phyloP scores from a whole-genome alignment of 257 asterid species.

The Catharanthus roseus region DNA sequence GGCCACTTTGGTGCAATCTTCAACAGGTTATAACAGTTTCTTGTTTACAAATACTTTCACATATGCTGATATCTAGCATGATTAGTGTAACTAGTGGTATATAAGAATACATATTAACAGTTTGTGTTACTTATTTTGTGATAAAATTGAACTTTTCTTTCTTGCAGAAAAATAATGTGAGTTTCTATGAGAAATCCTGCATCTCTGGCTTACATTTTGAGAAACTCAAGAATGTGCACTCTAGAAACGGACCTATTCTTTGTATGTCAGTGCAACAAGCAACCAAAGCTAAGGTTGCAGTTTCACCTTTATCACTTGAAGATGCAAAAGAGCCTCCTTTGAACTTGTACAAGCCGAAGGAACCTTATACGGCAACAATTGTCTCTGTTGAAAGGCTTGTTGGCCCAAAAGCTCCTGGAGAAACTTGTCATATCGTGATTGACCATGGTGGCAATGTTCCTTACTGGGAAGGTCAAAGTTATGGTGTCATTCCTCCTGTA shows the following conservation, averaged over 20 bases:
- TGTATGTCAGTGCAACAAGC: constrained; percentile 95
- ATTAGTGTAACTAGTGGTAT: neutral
- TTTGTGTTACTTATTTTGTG: neutral
- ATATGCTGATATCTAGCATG: neutral
- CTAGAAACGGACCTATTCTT: constrained; percentile 35
- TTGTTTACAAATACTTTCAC: neutral
- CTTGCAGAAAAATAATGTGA: constrained; percentile 47
- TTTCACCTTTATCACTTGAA: constrained; percentile 71
- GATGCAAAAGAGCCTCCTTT: constrained; percentile 90
- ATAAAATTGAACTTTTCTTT: constrained; percentile 15
- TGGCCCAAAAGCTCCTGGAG: constrained; percentile 97
- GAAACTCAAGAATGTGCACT: constrained; percentile 28
- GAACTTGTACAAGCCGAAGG: constrained; percentile 75
- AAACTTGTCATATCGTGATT: constrained; percentile 89
- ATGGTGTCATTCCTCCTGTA: constrained; percentile 91
- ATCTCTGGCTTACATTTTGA: constrained; percentile 29
- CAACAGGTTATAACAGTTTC: neutral
- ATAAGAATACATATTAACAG: neutral
- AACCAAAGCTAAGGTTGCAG: constrained; percentile 54
- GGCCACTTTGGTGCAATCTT: neutral
- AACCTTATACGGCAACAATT: constrained; percentile 69
- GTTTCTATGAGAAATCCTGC: constrained; percentile 42
- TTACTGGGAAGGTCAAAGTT: constrained; percentile 98
- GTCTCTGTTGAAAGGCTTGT: constrained; percentile 83
- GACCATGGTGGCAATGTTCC: constrained; percentile 91